These are phyloP conservation scores for Circinella umbellata DNA, from an alignment of 371 early-diverging fungal species.

Conservation along the genomic window DNA sequence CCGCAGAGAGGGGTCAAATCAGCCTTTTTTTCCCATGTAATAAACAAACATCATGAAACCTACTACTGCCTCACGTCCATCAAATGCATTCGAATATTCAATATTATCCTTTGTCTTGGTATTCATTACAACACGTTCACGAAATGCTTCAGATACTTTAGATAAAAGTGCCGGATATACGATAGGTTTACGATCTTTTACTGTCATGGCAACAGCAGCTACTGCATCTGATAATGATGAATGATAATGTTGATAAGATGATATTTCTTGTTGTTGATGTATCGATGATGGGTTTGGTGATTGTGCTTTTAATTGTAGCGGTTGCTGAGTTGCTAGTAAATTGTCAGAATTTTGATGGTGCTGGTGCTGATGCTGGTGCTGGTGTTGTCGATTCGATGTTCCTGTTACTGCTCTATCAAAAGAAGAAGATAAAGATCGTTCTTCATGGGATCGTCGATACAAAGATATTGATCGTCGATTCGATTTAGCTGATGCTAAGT, in stretches of 20 bases:
- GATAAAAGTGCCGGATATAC: constrained; percentile 83
- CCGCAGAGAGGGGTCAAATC: neutral
- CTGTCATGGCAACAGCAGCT: neutral
- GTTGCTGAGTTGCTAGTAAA: neutral
- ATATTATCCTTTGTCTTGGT: constrained; percentile 76
- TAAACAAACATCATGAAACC: constrained; percentile 13
- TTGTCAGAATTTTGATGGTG: neutral
- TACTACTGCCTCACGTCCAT: constrained; percentile 85
- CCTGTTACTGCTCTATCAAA: constrained; percentile 12
- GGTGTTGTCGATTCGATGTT: neutral
- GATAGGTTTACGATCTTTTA: constrained; percentile 8
- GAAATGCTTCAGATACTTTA: constrained; percentile 75
- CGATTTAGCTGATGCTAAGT: neutral
- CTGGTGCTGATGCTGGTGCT: neutral
- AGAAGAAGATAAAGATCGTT: constrained; percentile 25
- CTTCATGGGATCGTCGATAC: constrained; percentile 12
- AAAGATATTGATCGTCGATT: constrained; percentile 7
- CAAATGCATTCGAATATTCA: constrained; percentile 80
- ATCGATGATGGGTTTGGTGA: neutral
- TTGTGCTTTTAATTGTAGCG: too few species aligned
- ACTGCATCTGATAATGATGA: neutral
- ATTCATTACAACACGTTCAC: constrained; percentile 43
- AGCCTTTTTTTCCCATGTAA: neutral
- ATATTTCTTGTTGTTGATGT: neutral
- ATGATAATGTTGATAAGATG: neutral